phyloP scores from a whole-genome alignment of 176 grass and related monocot genomes.

The Dactylis glomerata region DNA sequence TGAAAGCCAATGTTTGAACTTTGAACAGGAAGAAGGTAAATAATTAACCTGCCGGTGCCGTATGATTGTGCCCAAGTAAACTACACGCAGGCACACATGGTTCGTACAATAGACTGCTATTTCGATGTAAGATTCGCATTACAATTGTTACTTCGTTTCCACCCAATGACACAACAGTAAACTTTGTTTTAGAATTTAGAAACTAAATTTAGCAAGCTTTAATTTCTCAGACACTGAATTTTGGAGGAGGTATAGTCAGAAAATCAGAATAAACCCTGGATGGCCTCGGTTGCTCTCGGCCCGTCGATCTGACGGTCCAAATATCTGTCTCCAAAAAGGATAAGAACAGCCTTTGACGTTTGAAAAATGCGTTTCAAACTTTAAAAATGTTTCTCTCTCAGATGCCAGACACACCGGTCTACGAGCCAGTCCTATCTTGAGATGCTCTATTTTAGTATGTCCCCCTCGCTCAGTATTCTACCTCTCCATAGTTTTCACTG shows the following conservation, averaged over 20 bases:
- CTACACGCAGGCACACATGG: background rate
- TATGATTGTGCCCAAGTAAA: background rate
- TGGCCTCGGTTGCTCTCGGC: background rate
- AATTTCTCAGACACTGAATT: background rate
- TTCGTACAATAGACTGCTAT: background rate
- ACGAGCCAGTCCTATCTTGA: slow-evolving; percentile 1
- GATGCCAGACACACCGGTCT: slow-evolving; percentile 19
- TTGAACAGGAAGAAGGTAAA: no score
- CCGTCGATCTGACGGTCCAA: background rate
- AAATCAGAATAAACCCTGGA: background rate
- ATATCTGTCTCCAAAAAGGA: slow-evolving; percentile 30
- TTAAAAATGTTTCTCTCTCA: slow-evolving; percentile 11
- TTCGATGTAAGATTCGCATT: background rate
- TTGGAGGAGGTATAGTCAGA: background rate
- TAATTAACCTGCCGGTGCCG: no score
- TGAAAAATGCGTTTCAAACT: slow-evolving; percentile 34
- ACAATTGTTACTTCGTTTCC: no score
- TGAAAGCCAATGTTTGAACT: no score
- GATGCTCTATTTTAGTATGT: background rate
- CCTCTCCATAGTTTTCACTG: background rate
- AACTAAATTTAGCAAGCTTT: background rate
- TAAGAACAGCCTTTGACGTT: slow-evolving; percentile 17
- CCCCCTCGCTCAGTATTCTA: background rate
- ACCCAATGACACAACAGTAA: no score
- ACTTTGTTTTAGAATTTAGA: background rate